Percentiles rank a stretch among this genome's conserved stretches.
phyloP scores from a whole-genome alignment of 2,329 filamentous ascomycete genomes.

The Aspergillus pseudoviridinutans region DNA sequence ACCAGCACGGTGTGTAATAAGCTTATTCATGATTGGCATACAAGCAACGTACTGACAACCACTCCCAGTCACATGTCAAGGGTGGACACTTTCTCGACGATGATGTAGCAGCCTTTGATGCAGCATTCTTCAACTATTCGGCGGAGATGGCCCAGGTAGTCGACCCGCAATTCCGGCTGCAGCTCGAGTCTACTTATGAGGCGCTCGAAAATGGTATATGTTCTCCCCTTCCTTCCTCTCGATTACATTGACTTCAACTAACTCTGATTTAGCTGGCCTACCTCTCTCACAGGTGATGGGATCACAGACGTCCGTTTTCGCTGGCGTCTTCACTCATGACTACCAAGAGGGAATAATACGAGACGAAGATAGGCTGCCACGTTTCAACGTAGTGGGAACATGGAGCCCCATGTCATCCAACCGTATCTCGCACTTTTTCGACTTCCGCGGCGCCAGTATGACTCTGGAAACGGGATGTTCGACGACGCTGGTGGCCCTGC shows the following conservation, averaged over 20 bases:
- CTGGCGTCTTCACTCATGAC: conserved; percentile 18
- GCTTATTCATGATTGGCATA: no score
- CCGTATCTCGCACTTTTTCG: conserved; percentile 27
- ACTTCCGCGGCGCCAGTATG: conserved; percentile 24
- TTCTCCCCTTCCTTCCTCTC: not conserved
- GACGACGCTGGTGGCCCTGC: conserved; percentile 20
- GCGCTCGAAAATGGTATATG: conserved; percentile 18
- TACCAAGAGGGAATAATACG: conserved; percentile 13
- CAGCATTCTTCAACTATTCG: no score
- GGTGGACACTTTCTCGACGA: no score
- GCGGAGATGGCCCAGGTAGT: not conserved
- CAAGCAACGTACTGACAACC: no score
- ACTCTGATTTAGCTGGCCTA: not conserved
- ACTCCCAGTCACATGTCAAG: no score
- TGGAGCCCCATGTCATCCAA: conserved; percentile 21
- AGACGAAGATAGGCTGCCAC: conserved; percentile 20
- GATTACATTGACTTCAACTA: no score
- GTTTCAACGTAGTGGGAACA: conserved; percentile 10
- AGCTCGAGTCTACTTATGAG: conserved; percentile 22
- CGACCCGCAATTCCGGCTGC: not conserved
- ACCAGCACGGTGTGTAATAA: no score
- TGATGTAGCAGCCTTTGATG: no score
- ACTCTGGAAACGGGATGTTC: conserved; percentile 30
- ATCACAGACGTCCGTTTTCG: conserved; percentile 16
- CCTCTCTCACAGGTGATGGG: conserved; percentile 16